Base-by-base conservation (phyloP, 1,284 basidiomycete genomes). In the Ustilago vetiveriae region DNA sequence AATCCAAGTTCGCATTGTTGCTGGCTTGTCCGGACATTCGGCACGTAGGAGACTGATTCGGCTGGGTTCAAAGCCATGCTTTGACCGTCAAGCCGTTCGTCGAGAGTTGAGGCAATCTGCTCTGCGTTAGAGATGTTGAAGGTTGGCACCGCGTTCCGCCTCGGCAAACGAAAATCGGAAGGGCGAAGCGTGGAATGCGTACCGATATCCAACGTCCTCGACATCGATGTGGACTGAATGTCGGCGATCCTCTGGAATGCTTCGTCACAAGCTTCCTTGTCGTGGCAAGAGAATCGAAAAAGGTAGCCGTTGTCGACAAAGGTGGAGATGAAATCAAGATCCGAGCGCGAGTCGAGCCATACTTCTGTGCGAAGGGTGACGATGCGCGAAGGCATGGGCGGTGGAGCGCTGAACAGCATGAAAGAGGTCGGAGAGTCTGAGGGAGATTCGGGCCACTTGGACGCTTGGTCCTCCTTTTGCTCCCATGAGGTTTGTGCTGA, bases 291-390 rank as follows among this genome's bases (percentile, higher is more conserved):
- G 16, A 22, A 4, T n/a, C 17, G 32, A 11, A 40, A 40, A 11
- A 44, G 29, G 37, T 62, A 62, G 32, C 33, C 40, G 24, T 44
- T 60, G 33, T 60, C 57, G 45, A 60, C 35, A 9, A 60, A 45
- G 3, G 21, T 23, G 21, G 50, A 60, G 14, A 60, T 38, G 40
- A 45, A 60, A 4, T 27, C 40, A 7, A 27, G n/a, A 1, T 44
- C 37, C 21, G 22, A 14, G 7, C 21, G 41, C 19, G 40, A 7
- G 9, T 40, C 38, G 22, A 26, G 14, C 22, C 22, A 26, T 21
- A 37, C 19, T 21, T 21, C 2, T 6, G n/a, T 37, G 19, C n/a
- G 8, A 8, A 37, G 36, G 8, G 19, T 6, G 4, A 4, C 19
- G 19, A n/a, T 37, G 6, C 9, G 36, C 19, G 8, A 7, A 19